Percentiles rank a stretch among this genome's conserved stretches.
Evolutionary conservation across 306 rosid genomes (phyloP).

Genomic region (Mimosa bimucronata): DNA sequence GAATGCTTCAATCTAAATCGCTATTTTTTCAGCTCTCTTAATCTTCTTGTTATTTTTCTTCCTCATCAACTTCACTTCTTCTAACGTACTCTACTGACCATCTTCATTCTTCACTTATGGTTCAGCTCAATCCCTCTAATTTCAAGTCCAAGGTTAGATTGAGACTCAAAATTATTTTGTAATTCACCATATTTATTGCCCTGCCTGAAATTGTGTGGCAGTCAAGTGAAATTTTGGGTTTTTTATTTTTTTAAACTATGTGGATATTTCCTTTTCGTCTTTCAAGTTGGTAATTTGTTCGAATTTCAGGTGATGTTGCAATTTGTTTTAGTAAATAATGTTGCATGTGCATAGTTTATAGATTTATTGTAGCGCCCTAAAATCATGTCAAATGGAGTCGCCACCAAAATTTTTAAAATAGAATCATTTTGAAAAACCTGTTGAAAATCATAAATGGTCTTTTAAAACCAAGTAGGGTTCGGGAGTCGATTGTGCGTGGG

Average conservation of each 20-base stretch:
- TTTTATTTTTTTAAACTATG: neutral
- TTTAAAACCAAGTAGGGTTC: no score
- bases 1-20: slow-evolving; percentile 38
- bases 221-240: slow-evolving; percentile 26
- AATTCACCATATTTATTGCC: slow-evolving; percentile 23
- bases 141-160: slow-evolving; percentile 88
- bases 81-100: slow-evolving; percentile 80
- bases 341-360: neutral
- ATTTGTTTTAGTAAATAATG: neutral
- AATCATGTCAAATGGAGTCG: no score
- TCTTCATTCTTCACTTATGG: slow-evolving; percentile 91
- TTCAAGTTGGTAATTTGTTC: neutral
- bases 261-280: slow-evolving; percentile 25
- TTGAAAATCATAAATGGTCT: no score
- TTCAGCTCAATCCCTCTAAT: slow-evolving; percentile 90
- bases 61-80: slow-evolving; percentile 45
- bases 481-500: no score
- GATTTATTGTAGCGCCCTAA: neutral
- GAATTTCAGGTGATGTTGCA: neutral
- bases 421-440: no score
- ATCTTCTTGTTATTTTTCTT: slow-evolving; percentile 42
- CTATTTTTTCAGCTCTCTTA: slow-evolving; percentile 35
- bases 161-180: slow-evolving; percentile 23
- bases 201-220: slow-evolving; percentile 23
- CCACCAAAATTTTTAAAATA: no score